These are phyloP conservation scores for Caloboletus firmus DNA, from an alignment of 1,284 basidiomycete genomes.

Conservation along the genomic window DNA sequence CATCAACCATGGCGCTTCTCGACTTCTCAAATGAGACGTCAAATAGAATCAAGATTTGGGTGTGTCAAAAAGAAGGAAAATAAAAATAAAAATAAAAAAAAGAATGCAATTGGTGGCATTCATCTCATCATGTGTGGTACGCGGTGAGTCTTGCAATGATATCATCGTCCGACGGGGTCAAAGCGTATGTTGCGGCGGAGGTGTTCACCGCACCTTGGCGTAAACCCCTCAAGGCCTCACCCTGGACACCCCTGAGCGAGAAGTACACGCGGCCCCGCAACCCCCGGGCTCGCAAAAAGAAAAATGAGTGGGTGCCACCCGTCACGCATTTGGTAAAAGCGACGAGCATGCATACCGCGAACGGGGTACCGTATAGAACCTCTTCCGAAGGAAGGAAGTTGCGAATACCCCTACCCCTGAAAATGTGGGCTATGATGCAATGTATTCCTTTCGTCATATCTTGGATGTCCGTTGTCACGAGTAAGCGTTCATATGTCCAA, in stretches of 20 bases:
- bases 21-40: neutral
- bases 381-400: neutral
- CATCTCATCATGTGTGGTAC: neutral
- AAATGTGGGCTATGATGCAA: slow-evolving; percentile 9
- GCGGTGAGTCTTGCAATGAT: slow-evolving; percentile 7
- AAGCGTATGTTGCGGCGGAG: neutral
- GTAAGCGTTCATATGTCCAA: slow-evolving; percentile 1
- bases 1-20: neutral
- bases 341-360: neutral
- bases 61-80: too few species aligned
- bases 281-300: neutral
- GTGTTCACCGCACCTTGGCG: neutral
- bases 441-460: slow-evolving; percentile 1
- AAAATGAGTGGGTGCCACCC: neutral
- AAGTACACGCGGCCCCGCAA: neutral
- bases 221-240: slow-evolving; percentile 6
- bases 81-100: neutral
- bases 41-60: too few species aligned
- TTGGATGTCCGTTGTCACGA: neutral
- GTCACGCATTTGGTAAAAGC: slow-evolving; percentile 6
- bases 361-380: slow-evolving; percentile 1
- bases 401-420: slow-evolving; percentile 10
- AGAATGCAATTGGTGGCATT: neutral
- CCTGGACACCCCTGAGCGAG: slow-evolving; percentile 12
- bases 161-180: slow-evolving; percentile 9